Percentiles rank a stretch among this genome's conserved stretches.
Evolutionary conservation across 176 grass and related monocot species (phyloP).

Genomic region (Guadua angustifolia): DNA sequence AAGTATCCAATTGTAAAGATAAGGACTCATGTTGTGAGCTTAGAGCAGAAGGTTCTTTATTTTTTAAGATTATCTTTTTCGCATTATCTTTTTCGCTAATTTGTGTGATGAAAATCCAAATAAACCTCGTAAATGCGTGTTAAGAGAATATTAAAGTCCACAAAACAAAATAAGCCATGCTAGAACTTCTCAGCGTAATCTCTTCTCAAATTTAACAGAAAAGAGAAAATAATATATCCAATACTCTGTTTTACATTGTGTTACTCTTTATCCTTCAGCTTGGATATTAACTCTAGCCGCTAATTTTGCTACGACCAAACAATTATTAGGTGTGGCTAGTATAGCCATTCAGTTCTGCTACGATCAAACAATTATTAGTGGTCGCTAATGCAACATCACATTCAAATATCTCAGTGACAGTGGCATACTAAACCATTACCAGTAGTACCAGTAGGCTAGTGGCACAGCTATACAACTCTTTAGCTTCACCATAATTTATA

Average conservation of each 20-base stretch:
- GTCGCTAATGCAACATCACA: background rate
- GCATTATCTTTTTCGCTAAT: background rate
- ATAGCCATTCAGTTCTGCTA: background rate
- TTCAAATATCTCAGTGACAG: background rate
- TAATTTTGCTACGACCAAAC: background rate
- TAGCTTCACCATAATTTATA: background rate
- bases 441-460: background rate
- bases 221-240: background rate
- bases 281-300: background rate
- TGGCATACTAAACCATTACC: background rate
- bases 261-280: constrained; percentile 13
- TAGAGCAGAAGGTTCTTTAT: background rate
- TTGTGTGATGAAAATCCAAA: background rate
- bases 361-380: background rate
- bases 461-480: background rate
- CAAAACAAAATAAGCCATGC: background rate
- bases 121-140: background rate
- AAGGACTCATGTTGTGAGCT: background rate
- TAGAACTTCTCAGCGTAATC: background rate
- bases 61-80: too few relatives aligned
- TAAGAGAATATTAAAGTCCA: background rate
- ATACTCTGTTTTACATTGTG: background rate
- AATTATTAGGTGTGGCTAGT: background rate
- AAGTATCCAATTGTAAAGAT: constrained; percentile 1
- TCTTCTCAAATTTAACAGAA: background rate